Evolutionary conservation across 768 basidiomycete species (phyloP).

Genomic region (Lentinus tigrinus): DNA sequence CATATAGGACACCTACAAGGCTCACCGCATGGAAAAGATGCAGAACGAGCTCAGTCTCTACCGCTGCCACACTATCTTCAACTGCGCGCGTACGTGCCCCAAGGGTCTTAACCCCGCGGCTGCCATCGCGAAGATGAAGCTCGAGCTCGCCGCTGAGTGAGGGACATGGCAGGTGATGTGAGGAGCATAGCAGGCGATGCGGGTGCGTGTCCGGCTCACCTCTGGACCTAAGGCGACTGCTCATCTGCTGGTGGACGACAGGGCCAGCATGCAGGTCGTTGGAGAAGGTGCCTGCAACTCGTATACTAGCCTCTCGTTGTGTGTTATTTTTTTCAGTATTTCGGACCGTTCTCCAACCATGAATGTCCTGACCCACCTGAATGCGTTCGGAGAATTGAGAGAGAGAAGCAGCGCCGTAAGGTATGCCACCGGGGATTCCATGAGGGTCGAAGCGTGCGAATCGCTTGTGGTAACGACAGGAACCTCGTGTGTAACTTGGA

Average conservation of each 20-base stretch:
- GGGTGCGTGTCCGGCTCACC: neutral
- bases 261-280: neutral
- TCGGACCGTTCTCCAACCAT: neutral
- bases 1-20: conserved; percentile 67
- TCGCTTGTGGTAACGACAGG: neutral
- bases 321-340: conserved; percentile 9
- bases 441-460: neutral
- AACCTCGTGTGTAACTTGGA: neutral
- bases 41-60: conserved; percentile 97
- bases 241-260: neutral
- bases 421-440: too few relatives aligned
- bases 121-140: conserved; percentile 92
- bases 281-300: neutral
- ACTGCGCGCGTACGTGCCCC: conserved; percentile 96
- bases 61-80: conserved; percentile 98
- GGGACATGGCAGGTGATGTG: conserved; percentile 17
- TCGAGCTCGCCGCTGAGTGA: conserved; percentile 77
- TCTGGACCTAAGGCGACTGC: neutral
- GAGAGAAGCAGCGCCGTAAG: too few relatives aligned
- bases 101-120: conserved; percentile 93
- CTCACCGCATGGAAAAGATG: conserved; percentile 84
- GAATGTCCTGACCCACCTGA: neutral
- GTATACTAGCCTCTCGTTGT: conserved; percentile 14
- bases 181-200: neutral
- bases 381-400: neutral